Evolutionary conservation across 169 alveolate genomes (phyloP).

Genomic region (Eimeria praecox): DNA sequence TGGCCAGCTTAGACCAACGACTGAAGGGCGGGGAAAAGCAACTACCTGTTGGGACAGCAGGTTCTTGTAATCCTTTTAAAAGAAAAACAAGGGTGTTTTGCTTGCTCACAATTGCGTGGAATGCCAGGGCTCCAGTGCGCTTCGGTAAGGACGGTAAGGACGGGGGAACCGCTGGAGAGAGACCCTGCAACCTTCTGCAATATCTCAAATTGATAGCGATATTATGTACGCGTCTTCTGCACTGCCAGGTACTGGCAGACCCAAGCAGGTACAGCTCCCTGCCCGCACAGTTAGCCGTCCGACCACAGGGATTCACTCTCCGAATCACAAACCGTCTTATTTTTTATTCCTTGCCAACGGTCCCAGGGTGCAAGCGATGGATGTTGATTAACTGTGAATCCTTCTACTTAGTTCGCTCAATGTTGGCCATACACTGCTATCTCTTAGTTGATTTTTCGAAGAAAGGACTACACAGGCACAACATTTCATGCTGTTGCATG

Average conservation of each 20-base stretch:
- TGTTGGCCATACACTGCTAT: not conserved
- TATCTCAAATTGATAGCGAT: not conserved
- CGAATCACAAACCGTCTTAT: not conserved
- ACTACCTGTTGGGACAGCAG: not conserved
- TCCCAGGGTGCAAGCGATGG: not conserved
- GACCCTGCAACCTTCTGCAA: not conserved
- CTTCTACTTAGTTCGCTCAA: not conserved
- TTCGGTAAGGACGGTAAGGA: not conserved
- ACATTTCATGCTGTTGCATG: not conserved
- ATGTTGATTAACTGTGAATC: not conserved
- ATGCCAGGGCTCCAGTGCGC: not conserved
- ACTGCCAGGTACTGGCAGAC: no score
- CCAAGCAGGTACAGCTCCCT: not conserved
- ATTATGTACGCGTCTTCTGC: not conserved
- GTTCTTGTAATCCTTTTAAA: not conserved
- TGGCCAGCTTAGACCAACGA: no score
- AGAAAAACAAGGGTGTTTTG: not conserved
- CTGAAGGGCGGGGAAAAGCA: not conserved
- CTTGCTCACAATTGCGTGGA: not conserved
- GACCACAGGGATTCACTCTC: not conserved
- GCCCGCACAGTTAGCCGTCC: not conserved
- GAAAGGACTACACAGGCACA: not conserved
- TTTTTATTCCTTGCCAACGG: no score
- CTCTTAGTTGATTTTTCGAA: not conserved
- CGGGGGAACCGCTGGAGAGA: not conserved